Percentiles rank a stretch among this genome's conserved stretches.
Evolutionary conservation across 2,329 filamentous ascomycete genomes (phyloP).

Genomic region (Phialophora chinensis): DNA sequence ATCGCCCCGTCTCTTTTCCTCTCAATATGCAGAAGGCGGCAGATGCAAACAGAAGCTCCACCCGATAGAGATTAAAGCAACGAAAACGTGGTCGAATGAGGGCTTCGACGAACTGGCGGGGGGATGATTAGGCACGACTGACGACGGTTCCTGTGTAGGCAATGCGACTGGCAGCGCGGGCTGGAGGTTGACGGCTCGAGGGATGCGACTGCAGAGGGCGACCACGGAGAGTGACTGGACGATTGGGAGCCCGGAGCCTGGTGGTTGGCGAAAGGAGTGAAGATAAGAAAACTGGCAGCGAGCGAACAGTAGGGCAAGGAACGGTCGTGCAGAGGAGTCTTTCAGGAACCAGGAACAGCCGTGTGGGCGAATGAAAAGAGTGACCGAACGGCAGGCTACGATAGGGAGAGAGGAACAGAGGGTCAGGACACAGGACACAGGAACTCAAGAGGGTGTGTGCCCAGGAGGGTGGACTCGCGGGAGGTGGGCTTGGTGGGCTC

Average conservation of each 20-base stretch:
- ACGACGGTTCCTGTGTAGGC: slow-evolving; percentile 2
- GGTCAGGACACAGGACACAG: background rate
- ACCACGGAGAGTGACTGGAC: slow-evolving; percentile 9
- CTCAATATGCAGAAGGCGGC: slow-evolving; percentile 10
- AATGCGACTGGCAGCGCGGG: slow-evolving; percentile 15
- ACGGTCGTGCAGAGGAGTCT: slow-evolving; percentile 19
- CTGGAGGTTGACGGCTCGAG: slow-evolving; percentile 19
- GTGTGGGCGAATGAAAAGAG: slow-evolving; percentile 28
- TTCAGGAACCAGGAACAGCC: slow-evolving; percentile 34
- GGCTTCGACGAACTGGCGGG: slow-evolving; percentile 29
- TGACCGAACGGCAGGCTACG: slow-evolving; percentile 16
- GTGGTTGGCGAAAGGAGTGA: slow-evolving; percentile 27
- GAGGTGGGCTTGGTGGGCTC: background rate
- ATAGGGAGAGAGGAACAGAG: slow-evolving; percentile 21
- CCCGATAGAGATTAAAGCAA: slow-evolving; percentile 28
- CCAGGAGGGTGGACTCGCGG: slow-evolving; percentile 3
- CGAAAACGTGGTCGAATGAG: slow-evolving; percentile 18
- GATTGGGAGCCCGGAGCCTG: slow-evolving; percentile 14
- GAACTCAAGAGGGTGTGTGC: slow-evolving; percentile 15
- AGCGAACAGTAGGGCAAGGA: slow-evolving; percentile 26
- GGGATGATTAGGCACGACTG: slow-evolving; percentile 6
- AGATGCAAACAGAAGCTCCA: slow-evolving; percentile 24
- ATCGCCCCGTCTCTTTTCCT: slow-evolving; percentile 3
- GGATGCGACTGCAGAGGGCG: slow-evolving; percentile 6
- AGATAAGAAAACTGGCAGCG: slow-evolving; percentile 25